Base-by-base conservation (phyloP, 352 stramenopile genomes). In the Aphanomyces stellatus region DNA sequence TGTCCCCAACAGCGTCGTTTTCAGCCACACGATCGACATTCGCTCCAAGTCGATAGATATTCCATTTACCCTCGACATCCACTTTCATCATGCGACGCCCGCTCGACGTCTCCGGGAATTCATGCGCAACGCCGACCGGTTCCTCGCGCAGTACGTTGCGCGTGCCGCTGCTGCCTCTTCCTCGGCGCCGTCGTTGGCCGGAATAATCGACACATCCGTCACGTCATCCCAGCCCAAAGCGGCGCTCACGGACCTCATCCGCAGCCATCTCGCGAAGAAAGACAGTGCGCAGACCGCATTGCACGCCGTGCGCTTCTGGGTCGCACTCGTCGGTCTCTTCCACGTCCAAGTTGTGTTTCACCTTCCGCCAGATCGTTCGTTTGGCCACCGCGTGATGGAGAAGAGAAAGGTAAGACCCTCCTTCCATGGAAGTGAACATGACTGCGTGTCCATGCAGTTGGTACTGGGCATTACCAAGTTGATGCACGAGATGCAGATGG, bases 1-100 rank as follows among this genome's bases (percentile, higher is more conserved):
- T 62, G 88, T 94, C 42, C 85, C 85, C 0, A 94, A 91, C 41
- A 81, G 82, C 49, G 76, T 90, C 43, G 74, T 92, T 69, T 72
- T 94, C 0, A 80, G 90, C 49, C 85, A 91, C 65, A 75, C 77
- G 11, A 69, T 94, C 30, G 79, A 82, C 11, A 82, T 94, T 68
- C 82, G 85, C 25, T 81, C 72, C 46, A 90, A 91, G 63, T 76
- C 65, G 31, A 46, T 88, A 24, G 79, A 92, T 28, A 73, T 74
- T 43, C 82, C 75, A 35, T 79, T 76, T 46, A 72, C 80, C 19
- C 71, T 92, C 42, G 65, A 69, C 0, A 62, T 94, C 5, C 83
- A 90, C 65, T 42, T 91, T 19, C 80, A 78, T 25, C 80, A 89
- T 49, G 49, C 65, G 8, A 92, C 83, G 2, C 76, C 72, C 3